Base-by-base conservation (phyloP, 129 eudicot species). In the Solidago caesia region DNA sequence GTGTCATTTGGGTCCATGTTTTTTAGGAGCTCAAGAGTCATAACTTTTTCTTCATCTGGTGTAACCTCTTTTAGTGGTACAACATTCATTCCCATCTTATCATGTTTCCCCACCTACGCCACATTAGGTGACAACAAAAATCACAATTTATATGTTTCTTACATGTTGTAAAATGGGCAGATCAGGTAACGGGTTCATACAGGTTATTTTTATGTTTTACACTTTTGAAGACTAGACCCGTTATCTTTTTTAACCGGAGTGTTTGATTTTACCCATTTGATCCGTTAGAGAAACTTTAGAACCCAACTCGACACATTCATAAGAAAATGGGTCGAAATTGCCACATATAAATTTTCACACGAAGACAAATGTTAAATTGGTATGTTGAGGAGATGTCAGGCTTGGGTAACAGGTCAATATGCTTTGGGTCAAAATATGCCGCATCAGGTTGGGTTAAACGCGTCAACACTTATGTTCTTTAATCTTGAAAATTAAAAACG, bases 81-180 rank as follows among this genome's bases (percentile, higher is more conserved):
- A 21, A 80, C 76, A 68, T 92, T 89, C 80, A 92, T 55, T 43
- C 98, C 96, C 98, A 92, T 92, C 80, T 83, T 85, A 13, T 92
- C 98, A 76, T 87, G 95, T 25, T 77, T 67, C n/a, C 98, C 96
- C 4, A 92, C 89, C 98, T 92, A 79, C 33, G 25, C n/a, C 55
- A 70, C 29, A 61, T 2, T 5, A 62, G 74, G 46, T 68, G 48
- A 71, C 72, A n/a, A 26, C 5, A 16, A 51, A 70, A 61, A 39
- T 62, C 57, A 71, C 47, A 26, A 71, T 15, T 6, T 16, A 41
- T 2, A 41, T 6, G 65, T 21, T 39, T 33, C 26, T 15, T 43
- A 42, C 62, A 8, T 42, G 25, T 41, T 14, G 51, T 10, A 53
- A 47, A 48, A 65, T 47, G 39, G 42, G n/a, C 21, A 21, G 42